phyloP scores from a whole-genome alignment of 106 monocot genomes.

The Triglochin maritima region DNA sequence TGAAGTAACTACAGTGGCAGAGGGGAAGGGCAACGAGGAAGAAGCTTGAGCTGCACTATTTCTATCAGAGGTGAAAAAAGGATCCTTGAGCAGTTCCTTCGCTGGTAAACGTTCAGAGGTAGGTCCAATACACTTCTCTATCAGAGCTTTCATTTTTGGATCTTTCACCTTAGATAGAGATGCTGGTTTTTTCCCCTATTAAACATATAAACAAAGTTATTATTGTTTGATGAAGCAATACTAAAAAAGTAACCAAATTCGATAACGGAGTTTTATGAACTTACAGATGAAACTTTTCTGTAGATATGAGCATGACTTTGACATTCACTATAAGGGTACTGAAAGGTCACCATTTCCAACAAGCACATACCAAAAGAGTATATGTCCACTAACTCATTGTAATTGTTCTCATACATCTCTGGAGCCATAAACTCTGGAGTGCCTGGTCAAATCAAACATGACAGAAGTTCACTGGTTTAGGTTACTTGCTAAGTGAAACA shows the following conservation, averaged over 20 bases:
- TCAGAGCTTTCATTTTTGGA: slow-evolving; percentile 43
- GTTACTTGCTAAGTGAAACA: no score
- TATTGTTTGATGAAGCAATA: background rate
- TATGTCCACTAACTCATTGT: slow-evolving; percentile 71
- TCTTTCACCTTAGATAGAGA: slow-evolving; percentile 48
- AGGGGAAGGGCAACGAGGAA: background rate
- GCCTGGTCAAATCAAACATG: slow-evolving; percentile 18
- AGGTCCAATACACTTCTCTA: slow-evolving; percentile 56
- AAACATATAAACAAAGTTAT: background rate
- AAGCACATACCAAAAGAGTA: slow-evolving; percentile 83
- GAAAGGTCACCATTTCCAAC: slow-evolving; percentile 64
- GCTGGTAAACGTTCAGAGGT: slow-evolving; percentile 35
- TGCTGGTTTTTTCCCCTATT: slow-evolving; percentile 61
- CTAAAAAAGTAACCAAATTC: background rate
- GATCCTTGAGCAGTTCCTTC: slow-evolving; percentile 38
- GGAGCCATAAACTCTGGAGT: slow-evolving; percentile 85
- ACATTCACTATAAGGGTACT: slow-evolving; percentile 74
- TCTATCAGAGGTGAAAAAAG: slow-evolving; percentile 36
- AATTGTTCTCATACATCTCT: slow-evolving; percentile 57
- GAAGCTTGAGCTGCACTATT: slow-evolving; percentile 6
- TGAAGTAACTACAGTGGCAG: background rate
- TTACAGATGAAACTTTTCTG: slow-evolving; percentile 52
- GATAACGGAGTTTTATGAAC: background rate
- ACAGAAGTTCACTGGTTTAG: background rate
- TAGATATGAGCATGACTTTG: slow-evolving; percentile 45